Evolutionary conservation across 2,329 filamentous ascomycete species (phyloP), one percentile per base, ranked within the genome.

Genomic region (Venturia aucupariae): DNA sequence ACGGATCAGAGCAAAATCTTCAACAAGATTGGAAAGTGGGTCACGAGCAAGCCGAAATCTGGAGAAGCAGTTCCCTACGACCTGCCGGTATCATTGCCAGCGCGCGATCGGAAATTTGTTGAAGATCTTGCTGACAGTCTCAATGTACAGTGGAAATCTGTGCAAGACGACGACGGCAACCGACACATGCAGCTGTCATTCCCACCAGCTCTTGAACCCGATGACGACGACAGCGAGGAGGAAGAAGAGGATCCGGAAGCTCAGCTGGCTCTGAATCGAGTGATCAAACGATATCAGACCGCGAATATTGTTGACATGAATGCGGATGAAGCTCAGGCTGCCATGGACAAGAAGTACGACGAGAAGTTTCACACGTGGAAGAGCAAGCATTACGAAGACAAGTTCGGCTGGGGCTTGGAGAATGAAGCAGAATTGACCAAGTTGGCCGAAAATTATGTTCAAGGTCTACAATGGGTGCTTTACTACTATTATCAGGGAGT

Each of bases 401-500:
- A 97, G 75, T 97, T 97, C 69, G 89, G 89, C 63, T 99, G 93
- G 92, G 86, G 87, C 19, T 80, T 89, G 13, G 88, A 91, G 60
- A 88, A 90, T 70, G 88, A 93, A 68, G 86, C 86, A 48, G 91
- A 96, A 75, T 82, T 97, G 72, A 87, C 81, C 63, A 87, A 89
- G 68, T 81, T 99, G 66, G 89, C 90, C 32, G 92, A 97, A 76
- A 99, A 97, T 76, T 99, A 99, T 71, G 92, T 99, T 7, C 90
- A 99, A 77, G 94, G 94, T 67, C 79, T 99, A 66, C 94, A 99
- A 75, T 99, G 94, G 95, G 94, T 99, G 54, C 80, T 99, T 61
- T 97, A 89, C 76, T 99, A 99, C 79, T 99, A 99, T 77, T 99
- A 99, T 78, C 88, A 88, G 63, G 94, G 94, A 67, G 94, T 99